Percentiles rank a stretch among this genome's conserved stretches.
phyloP scores from a whole-genome alignment of 768 basidiomycete species.

The Boletus insuetus region DNA sequence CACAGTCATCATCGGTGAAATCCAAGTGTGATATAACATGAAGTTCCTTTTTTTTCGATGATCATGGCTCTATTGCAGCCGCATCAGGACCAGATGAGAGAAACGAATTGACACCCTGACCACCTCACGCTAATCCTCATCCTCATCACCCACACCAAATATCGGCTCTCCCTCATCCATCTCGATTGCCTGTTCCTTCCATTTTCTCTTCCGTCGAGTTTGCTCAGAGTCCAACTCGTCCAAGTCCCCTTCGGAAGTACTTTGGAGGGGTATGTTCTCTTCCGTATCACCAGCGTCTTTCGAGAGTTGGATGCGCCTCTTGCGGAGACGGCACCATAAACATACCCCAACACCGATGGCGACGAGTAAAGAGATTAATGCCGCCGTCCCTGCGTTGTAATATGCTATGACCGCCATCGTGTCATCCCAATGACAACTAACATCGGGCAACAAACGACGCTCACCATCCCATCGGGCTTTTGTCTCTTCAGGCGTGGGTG shows the following conservation, averaged over 20 bases:
- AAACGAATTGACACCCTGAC: neutral
- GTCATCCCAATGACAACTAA: neutral
- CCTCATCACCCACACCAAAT: constrained; percentile 55
- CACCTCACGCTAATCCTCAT: constrained; percentile 39
- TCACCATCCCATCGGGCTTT: constrained; percentile 91
- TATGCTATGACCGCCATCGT: constrained; percentile 56
- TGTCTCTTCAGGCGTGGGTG: constrained; percentile 64
- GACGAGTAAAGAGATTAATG: constrained; percentile 77
- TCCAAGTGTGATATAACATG: constrained; percentile 32
- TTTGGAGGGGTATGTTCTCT: constrained; percentile 70
- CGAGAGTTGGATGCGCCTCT: constrained; percentile 25
- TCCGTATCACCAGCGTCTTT: constrained; percentile 33
- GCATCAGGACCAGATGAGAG: neutral
- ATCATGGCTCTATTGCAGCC: neutral
- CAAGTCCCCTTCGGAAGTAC: constrained; percentile 30
- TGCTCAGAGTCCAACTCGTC: constrained; percentile 46
- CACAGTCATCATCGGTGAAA: constrained; percentile 69
- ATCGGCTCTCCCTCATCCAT: constrained; percentile 38
- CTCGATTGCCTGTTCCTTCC: constrained; percentile 45
- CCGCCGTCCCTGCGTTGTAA: constrained; percentile 89
- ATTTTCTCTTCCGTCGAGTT: constrained; percentile 38
- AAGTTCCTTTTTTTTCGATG: neutral
- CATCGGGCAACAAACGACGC: constrained; percentile 11
- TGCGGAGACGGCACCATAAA: constrained; percentile 67
- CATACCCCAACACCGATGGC: constrained; percentile 65